These are phyloP conservation scores for Ceratobasidium sp. DNA, from an alignment of 1,284 basidiomycete genomes.

Conservation along the genomic window DNA sequence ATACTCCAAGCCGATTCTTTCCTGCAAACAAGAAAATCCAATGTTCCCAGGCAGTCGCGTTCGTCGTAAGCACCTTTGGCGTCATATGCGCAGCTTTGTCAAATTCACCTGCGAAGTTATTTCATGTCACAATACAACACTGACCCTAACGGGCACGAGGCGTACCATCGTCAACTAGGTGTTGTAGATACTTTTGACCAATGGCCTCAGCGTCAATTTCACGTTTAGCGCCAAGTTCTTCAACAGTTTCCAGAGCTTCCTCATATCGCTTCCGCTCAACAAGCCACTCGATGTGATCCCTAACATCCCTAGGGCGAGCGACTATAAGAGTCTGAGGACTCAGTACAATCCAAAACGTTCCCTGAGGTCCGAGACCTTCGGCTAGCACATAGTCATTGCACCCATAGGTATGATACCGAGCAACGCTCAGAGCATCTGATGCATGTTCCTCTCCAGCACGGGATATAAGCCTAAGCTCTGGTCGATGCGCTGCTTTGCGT, in stretches of 20 bases:
- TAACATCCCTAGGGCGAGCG: slow-evolving; percentile 86
- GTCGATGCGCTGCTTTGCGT: slow-evolving; percentile 85
- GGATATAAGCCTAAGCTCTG: slow-evolving; percentile 94
- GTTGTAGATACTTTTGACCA: slow-evolving; percentile 86
- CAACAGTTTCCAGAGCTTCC: slow-evolving; percentile 89
- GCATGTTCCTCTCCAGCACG: slow-evolving; percentile 90
- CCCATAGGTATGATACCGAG: slow-evolving; percentile 85
- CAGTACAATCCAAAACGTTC: slow-evolving; percentile 78
- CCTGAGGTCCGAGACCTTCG: slow-evolving; percentile 60
- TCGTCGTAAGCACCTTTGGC: slow-evolving; percentile 86
- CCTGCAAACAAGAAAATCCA: slow-evolving; percentile 95
- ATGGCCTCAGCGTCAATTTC: slow-evolving; percentile 76
- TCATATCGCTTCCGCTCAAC: slow-evolving; percentile 89
- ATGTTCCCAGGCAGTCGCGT: slow-evolving; percentile 90
- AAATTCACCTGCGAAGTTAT: slow-evolving; percentile 74
- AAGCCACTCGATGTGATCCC: slow-evolving; percentile 94
- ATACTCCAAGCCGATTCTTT: slow-evolving; percentile 82
- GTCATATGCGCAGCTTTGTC: slow-evolving; percentile 87
- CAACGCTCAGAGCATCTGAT: slow-evolving; percentile 86
- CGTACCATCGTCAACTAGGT: slow-evolving; percentile 81
- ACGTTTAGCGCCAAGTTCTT: slow-evolving; percentile 67
- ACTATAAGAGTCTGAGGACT: slow-evolving; percentile 90
- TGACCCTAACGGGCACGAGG: slow-evolving; percentile 11
- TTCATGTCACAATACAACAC: slow-evolving; percentile 30
- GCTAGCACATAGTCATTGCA: slow-evolving; percentile 93